Percentiles rank a stretch among this genome's conserved stretches.
These are phyloP conservation scores for Barnettozyma pratensis DNA, from an alignment of 805 yeast genomes.

Conservation along the genomic window DNA sequence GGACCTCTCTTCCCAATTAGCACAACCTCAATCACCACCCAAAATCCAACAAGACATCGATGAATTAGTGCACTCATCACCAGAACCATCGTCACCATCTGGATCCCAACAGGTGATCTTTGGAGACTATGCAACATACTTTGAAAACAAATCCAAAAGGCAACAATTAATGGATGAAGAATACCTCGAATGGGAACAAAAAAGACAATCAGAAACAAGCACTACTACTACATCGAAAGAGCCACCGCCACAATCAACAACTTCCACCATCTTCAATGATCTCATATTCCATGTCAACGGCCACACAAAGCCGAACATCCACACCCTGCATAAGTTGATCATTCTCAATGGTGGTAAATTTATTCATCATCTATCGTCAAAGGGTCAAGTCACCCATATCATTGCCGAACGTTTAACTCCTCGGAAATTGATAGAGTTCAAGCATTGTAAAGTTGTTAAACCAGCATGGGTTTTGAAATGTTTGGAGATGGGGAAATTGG, in stretches of 20 bases:
- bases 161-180: conserved; percentile 56
- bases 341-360: conserved; percentile 78
- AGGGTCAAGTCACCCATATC: conserved; percentile 77
- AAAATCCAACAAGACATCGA: neutral
- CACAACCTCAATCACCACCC: conserved; percentile 2
- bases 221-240: too few species aligned
- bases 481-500: conserved; percentile 38
- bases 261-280: conserved; percentile 44
- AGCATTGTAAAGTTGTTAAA: conserved; percentile 65
- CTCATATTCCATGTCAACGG: conserved; percentile 85
- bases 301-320: conserved; percentile 74
- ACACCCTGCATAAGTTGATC: conserved; percentile 64
- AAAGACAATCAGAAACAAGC: conserved; percentile 24
- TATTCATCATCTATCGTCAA: conserved; percentile 60
- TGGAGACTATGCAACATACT: conserved; percentile 66
- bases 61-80: neutral
- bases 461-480: conserved; percentile 82
- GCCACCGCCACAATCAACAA: neutral
- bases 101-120: conserved; percentile 31
- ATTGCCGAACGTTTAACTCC: conserved; percentile 78
- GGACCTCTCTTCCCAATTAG: conserved; percentile 4
- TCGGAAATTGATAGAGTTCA: conserved; percentile 59
- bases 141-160: conserved; percentile 52
- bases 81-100: neutral
- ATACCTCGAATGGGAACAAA: conserved; percentile 43